These are phyloP conservation scores for Pyricularia pennisetigena DNA, from an alignment of 2,329 filamentous ascomycete species.

Conservation along the genomic window DNA sequence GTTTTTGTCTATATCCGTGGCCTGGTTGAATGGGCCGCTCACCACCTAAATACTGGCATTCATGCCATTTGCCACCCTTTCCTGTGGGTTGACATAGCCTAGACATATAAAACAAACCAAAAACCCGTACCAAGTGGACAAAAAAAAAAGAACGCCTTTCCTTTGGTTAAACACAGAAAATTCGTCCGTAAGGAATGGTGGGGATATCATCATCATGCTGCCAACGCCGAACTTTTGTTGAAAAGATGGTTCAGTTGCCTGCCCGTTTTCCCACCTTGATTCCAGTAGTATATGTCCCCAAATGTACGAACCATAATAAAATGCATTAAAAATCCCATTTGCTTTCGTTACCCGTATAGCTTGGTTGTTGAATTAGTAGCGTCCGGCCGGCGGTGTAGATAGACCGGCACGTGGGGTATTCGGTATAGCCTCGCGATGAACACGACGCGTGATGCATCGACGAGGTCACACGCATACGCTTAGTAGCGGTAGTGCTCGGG, in stretches of 20 bases:
- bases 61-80: not conserved
- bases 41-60: not conserved
- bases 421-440: not conserved
- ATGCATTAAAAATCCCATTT: slow-evolving; percentile 5
- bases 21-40: slow-evolving; percentile 2
- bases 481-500: slow-evolving; percentile 79
- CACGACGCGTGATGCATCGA: not conserved
- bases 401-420: not conserved
- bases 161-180: slow-evolving; percentile 2
- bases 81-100: not conserved
- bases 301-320: slow-evolving; percentile 4
- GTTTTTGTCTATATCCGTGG: not conserved
- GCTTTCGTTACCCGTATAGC: not conserved
- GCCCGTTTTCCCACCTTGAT: slow-evolving; percentile 9
- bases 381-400: slow-evolving; percentile 7
- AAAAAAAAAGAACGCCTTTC: slow-evolving; percentile 7
- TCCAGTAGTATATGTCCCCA: slow-evolving; percentile 8
- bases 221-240: slow-evolving; percentile 9
- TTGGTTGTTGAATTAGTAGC: not conserved
- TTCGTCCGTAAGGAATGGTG: not conserved
- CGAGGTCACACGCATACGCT: slow-evolving; percentile 13
- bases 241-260: slow-evolving; percentile 7
- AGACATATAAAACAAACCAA: slow-evolving; percentile 2
- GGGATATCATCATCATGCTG: slow-evolving; percentile 5
- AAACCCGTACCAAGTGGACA: not conserved